Conservation (phyloP, 306 rosid genomes). For the Cucumis hystrix region DNA sequence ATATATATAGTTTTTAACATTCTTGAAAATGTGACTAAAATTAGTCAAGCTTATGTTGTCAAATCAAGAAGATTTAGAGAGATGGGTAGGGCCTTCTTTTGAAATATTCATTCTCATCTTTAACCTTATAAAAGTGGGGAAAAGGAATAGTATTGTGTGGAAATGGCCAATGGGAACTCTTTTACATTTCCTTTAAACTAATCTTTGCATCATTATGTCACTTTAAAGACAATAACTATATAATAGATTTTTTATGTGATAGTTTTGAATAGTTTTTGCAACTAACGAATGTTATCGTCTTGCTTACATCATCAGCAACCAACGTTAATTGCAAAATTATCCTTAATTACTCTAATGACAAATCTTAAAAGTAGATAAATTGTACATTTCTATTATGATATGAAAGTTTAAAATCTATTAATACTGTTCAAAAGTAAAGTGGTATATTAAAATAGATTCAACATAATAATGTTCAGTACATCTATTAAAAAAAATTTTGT, state of each 20-base stretch:
- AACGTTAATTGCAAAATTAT: too few species aligned
- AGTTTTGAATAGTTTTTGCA: too few species aligned
- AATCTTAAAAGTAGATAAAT: neutral
- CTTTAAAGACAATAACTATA: too few species aligned
- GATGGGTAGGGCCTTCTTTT: neutral
- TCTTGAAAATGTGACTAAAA: neutral
- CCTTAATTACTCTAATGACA: too few species aligned
- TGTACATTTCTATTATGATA: neutral
- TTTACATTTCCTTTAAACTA: too few species aligned
- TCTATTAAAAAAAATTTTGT: too few species aligned
- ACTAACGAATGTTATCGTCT: too few species aligned
- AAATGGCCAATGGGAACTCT: too few species aligned
- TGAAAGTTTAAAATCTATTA: neutral
- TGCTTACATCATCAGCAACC: too few species aligned
- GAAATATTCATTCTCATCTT: neutral
- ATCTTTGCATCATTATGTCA: neutral
- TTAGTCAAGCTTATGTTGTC: neutral
- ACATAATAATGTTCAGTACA: too few species aligned
- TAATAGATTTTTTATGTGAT: too few species aligned
- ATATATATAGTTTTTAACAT: neutral
- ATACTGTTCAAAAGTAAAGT: neutral
- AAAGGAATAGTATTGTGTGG: neutral
- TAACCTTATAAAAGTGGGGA: neutral
- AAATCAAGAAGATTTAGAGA: neutral
- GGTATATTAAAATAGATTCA: neutral